Base-by-base conservation (phyloP, 495 filamentous ascomycete genomes). In the Astrothelium macrocarpum region DNA sequence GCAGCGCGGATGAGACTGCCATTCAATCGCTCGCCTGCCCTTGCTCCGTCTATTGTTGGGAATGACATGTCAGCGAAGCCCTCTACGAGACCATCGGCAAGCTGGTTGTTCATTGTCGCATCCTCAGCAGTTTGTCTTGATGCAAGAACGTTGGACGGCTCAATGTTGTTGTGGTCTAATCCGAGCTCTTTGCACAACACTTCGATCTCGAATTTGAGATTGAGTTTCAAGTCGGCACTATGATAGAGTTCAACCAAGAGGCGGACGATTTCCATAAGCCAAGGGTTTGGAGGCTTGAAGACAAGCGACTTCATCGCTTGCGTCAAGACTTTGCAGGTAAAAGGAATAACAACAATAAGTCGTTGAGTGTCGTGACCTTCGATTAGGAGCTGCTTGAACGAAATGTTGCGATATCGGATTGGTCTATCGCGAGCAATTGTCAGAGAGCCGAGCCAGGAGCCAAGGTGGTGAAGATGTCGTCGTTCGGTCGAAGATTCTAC, bases 171-270 rank as follows among this genome's bases (percentile, higher is more conserved):
- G 76, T 93, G 85, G 63, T 96, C 89, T 23, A 96, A 78, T 53
- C 87, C 85, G n/a, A 99, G 78, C 31, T 90, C 90, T 72, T 91
- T 94, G 77, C 90, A 97, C 11, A 99, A 80, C 9, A 97, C 91
- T 73, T 99, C 94, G 67, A 99, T 97, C 72, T 97, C 94, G 67
- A 99, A 99, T 70, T 95, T 97, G 36, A 93, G 84, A 67, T 97
- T 96, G 45, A 97, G 80, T 72, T 96, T 97, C 49, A 97, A 75
- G 66, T 96, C 91, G n/a, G 89, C 90, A 69, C 84, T 87, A 65
- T 95, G 85, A 66, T 97, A 97, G 18, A 99, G 82, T 67, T 97
- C 94, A 60, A 94, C 86, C 59, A 99, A 80, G 16, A 96, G 77
- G 45, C 87, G 81, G 61, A 97, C 80, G 42, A 97, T 90, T 63